Evolutionary conservation across 192 early-diverging fungal genomes (phyloP), one percentile per base, ranked within the genome.

Genomic region (Linnemannia schmuckeri): DNA sequence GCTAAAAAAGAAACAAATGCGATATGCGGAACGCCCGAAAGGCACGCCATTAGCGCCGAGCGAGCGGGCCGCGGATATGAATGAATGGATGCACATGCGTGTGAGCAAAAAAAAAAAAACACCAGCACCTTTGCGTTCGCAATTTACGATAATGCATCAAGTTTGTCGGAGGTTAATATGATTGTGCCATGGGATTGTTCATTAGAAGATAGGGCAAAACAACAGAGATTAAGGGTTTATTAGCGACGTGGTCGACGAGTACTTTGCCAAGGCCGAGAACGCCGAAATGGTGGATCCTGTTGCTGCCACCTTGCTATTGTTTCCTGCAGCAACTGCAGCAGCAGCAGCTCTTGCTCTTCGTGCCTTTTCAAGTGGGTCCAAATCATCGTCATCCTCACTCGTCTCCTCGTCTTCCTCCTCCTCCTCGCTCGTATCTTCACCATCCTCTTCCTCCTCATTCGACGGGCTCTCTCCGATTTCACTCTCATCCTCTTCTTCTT

Each of bases 311-410:
- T 72, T 72, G 70, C 38, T 18, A n/a, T 47, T 37, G 5, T n/a
- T 75, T 1, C 9, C 18, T 22, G 74, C 41, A 3, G 44, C 66
- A 12, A 40, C 73, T 20, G 72, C 82, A 1, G 79, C 72, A 6
- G 76, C 76, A 1, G 49, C 38, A 1, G 71, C 79, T 70, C 85
- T 79, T 18, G 85, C 79, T 33, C 57, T 78, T 20, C 85, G 75
- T 24, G 85, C 85, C 49, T 71, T 87, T 6, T 75, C 85, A 40
- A 87, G 81, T 10, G 85, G 85, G n/a, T 87, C 85, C 61, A 87
- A 17, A 46, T 78, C 63, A 4, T 81, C 79, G 9, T 87, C 85
- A 18, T 76, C 80, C 24, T 57, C 61, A 44, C 24, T 33, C n/a
- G 52, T 69, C 0, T 71, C 63, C 33, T 79, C 77, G n/a, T 79